These are phyloP conservation scores for Geotrichum macrosporum DNA, from an alignment of 1,139 yeast genomes.

Conservation along the genomic window DNA sequence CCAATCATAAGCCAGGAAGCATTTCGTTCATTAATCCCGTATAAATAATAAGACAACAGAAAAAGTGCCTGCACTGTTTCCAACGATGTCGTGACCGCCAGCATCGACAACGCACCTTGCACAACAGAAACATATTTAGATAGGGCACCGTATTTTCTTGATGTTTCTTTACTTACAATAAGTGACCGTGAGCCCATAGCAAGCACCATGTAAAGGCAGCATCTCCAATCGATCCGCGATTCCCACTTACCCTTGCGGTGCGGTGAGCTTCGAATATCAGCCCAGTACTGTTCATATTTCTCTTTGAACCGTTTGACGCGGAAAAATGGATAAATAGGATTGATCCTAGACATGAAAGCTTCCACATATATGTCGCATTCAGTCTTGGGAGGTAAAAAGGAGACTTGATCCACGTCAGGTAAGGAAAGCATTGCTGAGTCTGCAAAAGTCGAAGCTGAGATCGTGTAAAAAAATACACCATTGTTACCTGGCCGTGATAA, in stretches of 20 bases:
- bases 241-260: constrained; percentile 15
- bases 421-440: constrained; percentile 14
- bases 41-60: constrained; percentile 18
- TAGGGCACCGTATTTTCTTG: constrained; percentile 14
- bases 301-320: constrained; percentile 13
- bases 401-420: constrained; percentile 18
- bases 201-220: constrained; percentile 21
- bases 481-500: constrained; percentile 7
- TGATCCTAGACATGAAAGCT: constrained; percentile 17
- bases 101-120: constrained; percentile 18
- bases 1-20: constrained; percentile 22
- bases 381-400: constrained; percentile 16
- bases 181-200: constrained; percentile 21
- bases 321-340: constrained; percentile 19
- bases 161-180: constrained; percentile 18
- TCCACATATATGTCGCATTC: constrained; percentile 19
- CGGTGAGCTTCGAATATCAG: constrained; percentile 13
- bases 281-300: constrained; percentile 21
- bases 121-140: constrained; percentile 19
- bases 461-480: constrained; percentile 20
- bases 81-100: constrained; percentile 18
- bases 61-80: constrained; percentile 21
- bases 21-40: constrained; percentile 21
- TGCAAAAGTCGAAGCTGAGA: constrained; percentile 17
- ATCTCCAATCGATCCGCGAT: constrained; percentile 19